Percentiles rank a stretch among this genome's conserved stretches.
Conservation (phyloP, 768 basidiomycete species). For the Daedaleopsis sinensis region DNA sequence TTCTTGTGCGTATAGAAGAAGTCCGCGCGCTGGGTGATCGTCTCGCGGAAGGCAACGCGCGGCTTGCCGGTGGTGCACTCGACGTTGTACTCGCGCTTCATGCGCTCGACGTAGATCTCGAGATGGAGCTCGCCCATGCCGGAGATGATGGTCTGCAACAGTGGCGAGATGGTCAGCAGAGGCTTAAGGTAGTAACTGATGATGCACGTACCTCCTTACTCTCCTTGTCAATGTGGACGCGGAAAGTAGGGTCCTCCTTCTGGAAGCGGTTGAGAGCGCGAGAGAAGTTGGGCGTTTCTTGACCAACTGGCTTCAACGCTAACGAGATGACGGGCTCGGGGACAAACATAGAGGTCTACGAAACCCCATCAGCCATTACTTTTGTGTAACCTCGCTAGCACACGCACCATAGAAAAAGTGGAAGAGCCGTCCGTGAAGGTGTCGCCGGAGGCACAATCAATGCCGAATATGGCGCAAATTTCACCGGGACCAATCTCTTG, state of each 20-base stretch:
- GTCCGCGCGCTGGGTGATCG: constrained; percentile 78
- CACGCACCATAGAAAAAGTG: constrained; percentile 83
- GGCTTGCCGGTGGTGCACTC: constrained; percentile 94
- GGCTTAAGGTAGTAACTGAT: background rate
- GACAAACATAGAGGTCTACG: constrained; percentile 95
- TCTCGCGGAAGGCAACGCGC: constrained; percentile 95
- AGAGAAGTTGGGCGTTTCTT: constrained; percentile 95
- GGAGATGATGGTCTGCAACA: constrained; percentile 90
- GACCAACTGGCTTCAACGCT: constrained; percentile 87
- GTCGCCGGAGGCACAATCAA: constrained; percentile 97
- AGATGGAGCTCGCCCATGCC: constrained; percentile 99
- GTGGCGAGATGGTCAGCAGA: background rate
- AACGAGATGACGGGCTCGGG: constrained; percentile 98
- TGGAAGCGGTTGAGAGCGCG: constrained; percentile 97
- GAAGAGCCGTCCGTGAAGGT: constrained; percentile 95
- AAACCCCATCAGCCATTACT: background rate
- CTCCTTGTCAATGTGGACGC: constrained; percentile 92
- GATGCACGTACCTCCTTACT: constrained; percentile 77
- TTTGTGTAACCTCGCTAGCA: background rate
- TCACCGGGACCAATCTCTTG: constrained; percentile 94
- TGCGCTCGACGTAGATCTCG: constrained; percentile 98
- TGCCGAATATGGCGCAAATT: constrained; percentile 99
- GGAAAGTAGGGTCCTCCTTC: constrained; percentile 98
- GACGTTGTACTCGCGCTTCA: constrained; percentile 96
- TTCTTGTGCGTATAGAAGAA: constrained; percentile 97